Base-by-base conservation (phyloP, 2,329 filamentous ascomycete genomes). In the Camillea tinctor region DNA sequence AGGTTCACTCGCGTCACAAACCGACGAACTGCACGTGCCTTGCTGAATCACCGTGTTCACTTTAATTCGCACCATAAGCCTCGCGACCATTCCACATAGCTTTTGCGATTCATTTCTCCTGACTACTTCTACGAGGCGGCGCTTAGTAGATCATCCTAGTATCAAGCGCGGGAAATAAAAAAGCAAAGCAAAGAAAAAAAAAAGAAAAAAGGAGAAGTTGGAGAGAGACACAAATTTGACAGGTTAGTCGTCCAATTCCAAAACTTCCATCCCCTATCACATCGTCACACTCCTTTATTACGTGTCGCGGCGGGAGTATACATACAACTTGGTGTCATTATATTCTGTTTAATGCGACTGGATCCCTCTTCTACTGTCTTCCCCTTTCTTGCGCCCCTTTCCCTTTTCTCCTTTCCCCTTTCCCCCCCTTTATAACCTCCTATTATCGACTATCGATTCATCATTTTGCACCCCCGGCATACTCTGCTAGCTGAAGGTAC, bases 241-340 rank as follows among this genome's bases (percentile, higher is more conserved):
- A 68, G 70, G 69, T 71, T 67, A 70, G 68, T 70, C 61, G 61
- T 59, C 44, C 21, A 57, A 52, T 24, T 50, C 60, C 64, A 62
- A n/a, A 63, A 59, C 64, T 62, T 53, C 56, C 63, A 52, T 61
- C 62, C 65, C 64, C 64, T 61, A 61, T 61, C 57, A 62, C 60
- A 54, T 55, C 55, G 63, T 56, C 62, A 64, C 68, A 65, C 68
- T 63, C 61, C 67, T 69, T 67, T 69, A 68, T 71, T 70, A 73
- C 71, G 67, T 70, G 71, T 72, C 68, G 65, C 57, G 63, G 22
- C 54, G 58, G 66, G 63, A 63, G 68, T 68, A 30, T 30, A n/a
- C 61, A 67, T 63, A 66, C 63, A 61, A 67, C 53, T 57, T 58
- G 57, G 54, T 50, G 57, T 52, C 65, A 64, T 64, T 63, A 60